Evolutionary conservation across 495 filamentous ascomycete species (phyloP).

Genomic region (Aspergillus coremiiformis): DNA sequence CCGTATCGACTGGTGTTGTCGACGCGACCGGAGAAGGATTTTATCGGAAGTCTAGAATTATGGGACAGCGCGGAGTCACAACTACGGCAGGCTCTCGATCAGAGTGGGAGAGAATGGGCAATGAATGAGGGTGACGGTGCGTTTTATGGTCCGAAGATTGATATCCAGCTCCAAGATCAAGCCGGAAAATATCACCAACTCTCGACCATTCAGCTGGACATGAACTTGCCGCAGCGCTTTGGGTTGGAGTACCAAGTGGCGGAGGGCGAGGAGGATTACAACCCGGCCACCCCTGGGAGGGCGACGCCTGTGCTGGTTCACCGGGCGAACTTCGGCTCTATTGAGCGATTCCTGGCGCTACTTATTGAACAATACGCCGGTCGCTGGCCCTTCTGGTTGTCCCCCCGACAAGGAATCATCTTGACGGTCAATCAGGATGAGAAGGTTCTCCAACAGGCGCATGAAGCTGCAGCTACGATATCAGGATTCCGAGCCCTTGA

Average conservation of each 20-base stretch:
- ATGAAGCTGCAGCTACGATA: conserved; percentile 33
- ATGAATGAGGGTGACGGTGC: conserved; percentile 79
- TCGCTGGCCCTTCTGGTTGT: conserved; percentile 87
- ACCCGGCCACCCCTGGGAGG: conserved; percentile 57
- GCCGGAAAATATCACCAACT: conserved; percentile 88
- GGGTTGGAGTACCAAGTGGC: conserved; percentile 58
- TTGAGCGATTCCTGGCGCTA: conserved; percentile 82
- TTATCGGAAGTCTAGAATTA: conserved; percentile 69
- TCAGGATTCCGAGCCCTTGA: conserved; percentile 29
- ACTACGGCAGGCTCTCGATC: conserved; percentile 60
- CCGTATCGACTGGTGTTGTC: conserved; percentile 72
- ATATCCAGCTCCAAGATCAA: conserved; percentile 74
- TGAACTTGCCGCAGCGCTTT: conserved; percentile 84
- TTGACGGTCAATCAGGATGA: conserved; percentile 64
- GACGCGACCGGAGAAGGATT: conserved; percentile 67
- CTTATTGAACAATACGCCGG: conserved; percentile 80
- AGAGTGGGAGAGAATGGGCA: conserved; percentile 58
- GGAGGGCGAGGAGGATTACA: conserved; percentile 53
- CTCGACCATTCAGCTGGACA: conserved; percentile 88
- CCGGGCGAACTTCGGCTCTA: conserved; percentile 76
- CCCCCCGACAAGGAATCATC: conserved; percentile 72
- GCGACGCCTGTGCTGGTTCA: conserved; percentile 81
- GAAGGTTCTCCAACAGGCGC: conserved; percentile 51
- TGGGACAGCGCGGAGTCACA: conserved; percentile 78
- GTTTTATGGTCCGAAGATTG: conserved; percentile 95